A percentile compares a stretch with the other conserved stretches of the same genome.
These are phyloP conservation scores for Sporobolomyces pararoseus DNA, from an alignment of 768 basidiomycete genomes.

Conservation along the genomic window DNA sequence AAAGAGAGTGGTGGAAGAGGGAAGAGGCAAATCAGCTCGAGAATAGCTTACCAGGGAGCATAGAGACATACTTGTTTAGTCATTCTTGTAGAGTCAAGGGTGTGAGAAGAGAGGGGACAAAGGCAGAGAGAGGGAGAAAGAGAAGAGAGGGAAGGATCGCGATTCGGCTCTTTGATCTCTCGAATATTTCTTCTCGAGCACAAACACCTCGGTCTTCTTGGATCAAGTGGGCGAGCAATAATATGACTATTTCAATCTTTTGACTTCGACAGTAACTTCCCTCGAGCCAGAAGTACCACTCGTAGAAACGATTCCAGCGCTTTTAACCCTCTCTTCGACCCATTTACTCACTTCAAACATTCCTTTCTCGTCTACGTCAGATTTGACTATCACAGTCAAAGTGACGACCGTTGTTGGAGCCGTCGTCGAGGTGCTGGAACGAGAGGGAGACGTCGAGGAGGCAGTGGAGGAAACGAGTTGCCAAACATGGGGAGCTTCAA, in stretches of 20 bases:
- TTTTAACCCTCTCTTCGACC: conserved; percentile 9
- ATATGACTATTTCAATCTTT: conserved; percentile 17
- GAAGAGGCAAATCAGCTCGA: background rate
- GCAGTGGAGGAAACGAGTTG: conserved; percentile 61
- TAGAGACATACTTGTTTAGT: background rate
- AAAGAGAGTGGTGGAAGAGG: background rate
- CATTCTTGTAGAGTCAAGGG: background rate
- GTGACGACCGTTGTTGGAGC: conserved; percentile 1
- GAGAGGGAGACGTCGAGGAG: background rate
- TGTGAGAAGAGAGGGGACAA: too few species aligned
- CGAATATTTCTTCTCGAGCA: background rate
- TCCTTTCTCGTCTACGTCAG: conserved; percentile 11
- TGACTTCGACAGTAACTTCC: conserved; percentile 23
- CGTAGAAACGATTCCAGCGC: background rate
- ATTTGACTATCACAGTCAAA: background rate
- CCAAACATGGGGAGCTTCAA: conserved; percentile 84
- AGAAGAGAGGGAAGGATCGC: background rate
- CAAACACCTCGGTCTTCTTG: background rate
- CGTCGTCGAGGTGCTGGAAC: background rate
- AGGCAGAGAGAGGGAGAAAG: too few species aligned
- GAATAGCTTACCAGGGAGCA: background rate
- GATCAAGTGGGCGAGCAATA: too few species aligned
- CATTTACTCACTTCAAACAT: background rate
- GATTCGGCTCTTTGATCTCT: background rate
- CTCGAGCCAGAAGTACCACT: background rate